A percentile compares a stretch with the other conserved stretches of the same genome.
These are phyloP conservation scores for Venturia pyrina DNA, from an alignment of 2,329 filamentous ascomycete genomes.

Conservation along the genomic window DNA sequence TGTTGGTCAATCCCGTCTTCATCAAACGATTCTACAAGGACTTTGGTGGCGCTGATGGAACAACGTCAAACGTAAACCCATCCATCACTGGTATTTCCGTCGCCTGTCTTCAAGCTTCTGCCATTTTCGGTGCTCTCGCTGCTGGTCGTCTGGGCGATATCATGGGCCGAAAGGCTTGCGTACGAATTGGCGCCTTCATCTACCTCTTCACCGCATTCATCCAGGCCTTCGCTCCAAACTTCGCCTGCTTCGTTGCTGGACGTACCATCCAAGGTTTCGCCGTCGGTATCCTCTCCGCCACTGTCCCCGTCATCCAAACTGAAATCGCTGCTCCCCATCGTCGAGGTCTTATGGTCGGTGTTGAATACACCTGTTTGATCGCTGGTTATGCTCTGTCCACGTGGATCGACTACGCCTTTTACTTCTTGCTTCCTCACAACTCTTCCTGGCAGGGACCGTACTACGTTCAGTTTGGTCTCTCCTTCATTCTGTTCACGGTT, in stretches of 20 bases:
- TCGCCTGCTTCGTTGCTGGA: slow-evolving; percentile 25
- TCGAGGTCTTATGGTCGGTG: slow-evolving; percentile 29
- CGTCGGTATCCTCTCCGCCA: slow-evolving; percentile 28
- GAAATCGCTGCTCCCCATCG: slow-evolving; percentile 29
- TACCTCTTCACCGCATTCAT: slow-evolving; percentile 18
- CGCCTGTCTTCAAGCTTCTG: slow-evolving; percentile 23
- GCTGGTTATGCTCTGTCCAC: slow-evolving; percentile 25
- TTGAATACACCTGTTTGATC: slow-evolving; percentile 29
- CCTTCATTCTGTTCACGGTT: slow-evolving; percentile 23
- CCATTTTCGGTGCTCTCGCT: slow-evolving; percentile 26
- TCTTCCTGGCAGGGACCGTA: not conserved
- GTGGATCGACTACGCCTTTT: not conserved
- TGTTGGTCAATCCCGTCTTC: slow-evolving; percentile 31
- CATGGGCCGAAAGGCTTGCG: slow-evolving; percentile 27
- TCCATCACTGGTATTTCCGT: slow-evolving; percentile 27
- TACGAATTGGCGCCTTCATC: slow-evolving; percentile 27
- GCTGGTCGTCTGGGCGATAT: slow-evolving; percentile 28
- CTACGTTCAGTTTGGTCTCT: not conserved
- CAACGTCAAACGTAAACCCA: slow-evolving; percentile 22
- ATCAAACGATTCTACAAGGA: slow-evolving; percentile 30
- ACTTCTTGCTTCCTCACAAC: not conserved
- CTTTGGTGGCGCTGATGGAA: slow-evolving; percentile 28
- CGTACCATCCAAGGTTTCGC: slow-evolving; percentile 27
- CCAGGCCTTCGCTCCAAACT: slow-evolving; percentile 27
- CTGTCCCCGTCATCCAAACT: slow-evolving; percentile 27